Conservation (phyloP, 306 rosid species). For the Rosa rugosa region DNA sequence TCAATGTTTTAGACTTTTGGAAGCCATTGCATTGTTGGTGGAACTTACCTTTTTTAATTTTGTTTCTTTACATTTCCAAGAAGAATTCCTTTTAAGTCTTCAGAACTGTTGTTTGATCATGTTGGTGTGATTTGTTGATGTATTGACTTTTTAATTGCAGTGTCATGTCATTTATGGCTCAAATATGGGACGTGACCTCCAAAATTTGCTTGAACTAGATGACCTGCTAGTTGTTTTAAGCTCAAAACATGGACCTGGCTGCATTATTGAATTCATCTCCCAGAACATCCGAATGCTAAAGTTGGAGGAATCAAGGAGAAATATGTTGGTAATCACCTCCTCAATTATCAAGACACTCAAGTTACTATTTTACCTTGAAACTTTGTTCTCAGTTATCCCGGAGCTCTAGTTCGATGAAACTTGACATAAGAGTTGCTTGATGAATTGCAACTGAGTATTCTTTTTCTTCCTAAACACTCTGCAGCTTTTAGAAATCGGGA, state of each 20-base stretch:
- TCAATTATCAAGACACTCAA: background rate
- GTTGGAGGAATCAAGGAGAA: conserved; percentile 73
- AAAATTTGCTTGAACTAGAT: conserved; percentile 62
- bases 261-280: conserved; percentile 77
- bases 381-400: background rate
- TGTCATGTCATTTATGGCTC: conserved; percentile 70
- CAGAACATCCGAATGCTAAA: conserved; percentile 61
- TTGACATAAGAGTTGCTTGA: background rate
- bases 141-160: conserved; percentile 55
- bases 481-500: background rate
- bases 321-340: conserved; percentile 52
- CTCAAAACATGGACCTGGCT: conserved; percentile 73
- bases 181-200: conserved; percentile 61
- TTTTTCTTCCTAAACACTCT: background rate
- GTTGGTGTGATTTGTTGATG: conserved; percentile 7
- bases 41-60: background rate
- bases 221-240: conserved; percentile 58
- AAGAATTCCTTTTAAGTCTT: background rate
- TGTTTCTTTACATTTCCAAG: conserved; percentile 2
- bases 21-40: background rate
- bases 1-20: background rate
- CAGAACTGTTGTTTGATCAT: conserved; percentile 1
- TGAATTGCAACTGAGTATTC: background rate
- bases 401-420: background rate
- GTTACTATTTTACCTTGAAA: background rate